phyloP scores from a whole-genome alignment of 805 yeast genomes.

The Lipomyces mesembrius region DNA sequence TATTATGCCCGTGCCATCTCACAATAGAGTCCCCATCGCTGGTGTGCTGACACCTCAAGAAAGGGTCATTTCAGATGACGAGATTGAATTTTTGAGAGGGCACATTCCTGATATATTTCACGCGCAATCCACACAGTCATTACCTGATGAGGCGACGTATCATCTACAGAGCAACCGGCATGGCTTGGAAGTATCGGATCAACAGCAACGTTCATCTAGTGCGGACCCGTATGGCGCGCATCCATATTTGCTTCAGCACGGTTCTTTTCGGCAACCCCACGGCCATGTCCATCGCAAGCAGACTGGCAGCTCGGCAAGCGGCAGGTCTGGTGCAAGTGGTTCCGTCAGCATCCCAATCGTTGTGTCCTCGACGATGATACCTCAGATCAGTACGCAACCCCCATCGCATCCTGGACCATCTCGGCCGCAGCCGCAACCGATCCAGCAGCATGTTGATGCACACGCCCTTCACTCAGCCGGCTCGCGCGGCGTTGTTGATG shows the following conservation, averaged over 20 bases:
- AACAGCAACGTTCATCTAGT: conserved; percentile 2
- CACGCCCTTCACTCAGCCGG: neutral
- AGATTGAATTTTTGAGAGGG: neutral
- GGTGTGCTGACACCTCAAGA: conserved; percentile 5
- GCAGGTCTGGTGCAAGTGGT: neutral
- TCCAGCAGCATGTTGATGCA: conserved; percentile 7
- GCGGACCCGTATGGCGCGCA: conserved; percentile 1
- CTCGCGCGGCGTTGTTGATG: neutral
- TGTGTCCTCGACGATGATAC: conserved; percentile 1
- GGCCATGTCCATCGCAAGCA: neutral
- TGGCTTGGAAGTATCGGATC: neutral
- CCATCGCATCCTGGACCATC: conserved; percentile 5
- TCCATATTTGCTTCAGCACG: conserved; percentile 4
- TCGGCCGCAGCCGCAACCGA: conserved; percentile 14
- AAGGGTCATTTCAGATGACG: conserved; percentile 19
- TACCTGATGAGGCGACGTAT: conserved; percentile 18
- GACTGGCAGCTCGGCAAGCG: conserved; percentile 5
- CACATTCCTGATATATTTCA: conserved; percentile 7
- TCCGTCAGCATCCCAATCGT: neutral
- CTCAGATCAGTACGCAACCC: neutral
- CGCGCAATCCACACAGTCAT: conserved; percentile 21
- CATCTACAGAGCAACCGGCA: conserved; percentile 9
- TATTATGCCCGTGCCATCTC: neutral
- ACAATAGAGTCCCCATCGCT: neutral
- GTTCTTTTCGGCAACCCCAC: neutral